These are phyloP conservation scores for Tulasnella sp. DNA, from an alignment of 768 basidiomycete species.

Conservation along the genomic window DNA sequence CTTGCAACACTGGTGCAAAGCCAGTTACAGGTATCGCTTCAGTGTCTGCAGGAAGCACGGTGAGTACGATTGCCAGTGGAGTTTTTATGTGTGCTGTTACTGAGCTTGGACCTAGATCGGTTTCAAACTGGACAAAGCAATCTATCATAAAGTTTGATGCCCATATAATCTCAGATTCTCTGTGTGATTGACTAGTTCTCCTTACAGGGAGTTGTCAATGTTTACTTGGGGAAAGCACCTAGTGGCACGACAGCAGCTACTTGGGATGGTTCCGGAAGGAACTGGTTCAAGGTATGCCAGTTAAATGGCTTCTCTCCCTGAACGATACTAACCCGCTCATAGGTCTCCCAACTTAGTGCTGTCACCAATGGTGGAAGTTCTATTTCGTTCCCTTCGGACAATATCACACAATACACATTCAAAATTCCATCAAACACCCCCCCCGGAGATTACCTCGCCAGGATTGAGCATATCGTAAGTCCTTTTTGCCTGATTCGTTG, in stretches of 20 bases:
- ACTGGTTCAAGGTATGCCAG: conserved; percentile 10
- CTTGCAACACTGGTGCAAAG: background rate
- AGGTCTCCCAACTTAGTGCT: background rate
- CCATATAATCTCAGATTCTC: too few species aligned
- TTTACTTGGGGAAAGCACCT: conserved; percentile 3
- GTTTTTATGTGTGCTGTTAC: too few species aligned
- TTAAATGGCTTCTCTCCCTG: too few species aligned
- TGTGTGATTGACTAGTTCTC: too few species aligned
- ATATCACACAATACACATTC: background rate
- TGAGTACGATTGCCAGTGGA: background rate
- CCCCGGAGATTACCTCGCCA: conserved; percentile 1
- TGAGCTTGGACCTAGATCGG: too few species aligned
- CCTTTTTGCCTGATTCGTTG: too few species aligned
- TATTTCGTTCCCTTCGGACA: conserved; percentile 5
- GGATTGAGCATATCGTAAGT: conserved; percentile 13
- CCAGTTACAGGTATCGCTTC: background rate
- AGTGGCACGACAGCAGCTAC: conserved; percentile 8
- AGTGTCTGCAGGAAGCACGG: conserved; percentile 5
- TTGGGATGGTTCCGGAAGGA: conserved; percentile 3
- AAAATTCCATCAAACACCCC: background rate
- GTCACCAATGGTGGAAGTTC: conserved; percentile 1
- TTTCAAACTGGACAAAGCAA: too few species aligned
- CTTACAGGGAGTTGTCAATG: conserved; percentile 4
- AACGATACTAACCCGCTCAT: background rate
- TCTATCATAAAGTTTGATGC: too few species aligned